Base-by-base conservation (phyloP, 257 asterid species). In the Capsicum chinense region DNA sequence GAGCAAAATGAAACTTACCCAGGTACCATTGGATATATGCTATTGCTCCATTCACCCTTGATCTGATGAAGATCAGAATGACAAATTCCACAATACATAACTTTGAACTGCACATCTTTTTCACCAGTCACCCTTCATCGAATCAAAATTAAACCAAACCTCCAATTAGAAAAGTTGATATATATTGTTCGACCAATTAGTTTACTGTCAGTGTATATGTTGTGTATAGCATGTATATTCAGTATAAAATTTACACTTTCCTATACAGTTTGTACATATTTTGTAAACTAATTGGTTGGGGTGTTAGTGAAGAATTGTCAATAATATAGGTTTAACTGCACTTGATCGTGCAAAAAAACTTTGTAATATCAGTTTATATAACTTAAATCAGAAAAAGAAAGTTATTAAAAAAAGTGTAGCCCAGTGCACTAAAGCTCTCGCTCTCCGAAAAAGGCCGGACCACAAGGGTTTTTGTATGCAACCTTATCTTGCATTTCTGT, bases 11-110 rank as follows among this genome's bases (percentile, higher is more conserved):
- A 58, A 73, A 69, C 83, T 42, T 67, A 87, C 89, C 90, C 90
- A 1, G 88, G 88, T 6, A 87, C 83, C 14, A 87, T 12, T 7
- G 88, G 86, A 37, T 85, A 87, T 26, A 14, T 42, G 4, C 85
- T 66, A 14, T 16, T 13, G 54, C 86, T 83, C 86, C 86, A 83
- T 0, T 87, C 88, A 60, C 85, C 69, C 84, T 67, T 85, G 59
- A 79, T 33, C 54, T 26, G 58, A 56, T 86, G 87, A 73, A 86
- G 84, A 76, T 87, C 88, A 3, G 88, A 58, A 67, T 87, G 88
- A 60, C 88, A 87, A 12, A 87, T 70, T 21, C 89, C 89, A 67
- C 67, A 66, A 11, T 83, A 85, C 81, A 85, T 8, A 3, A 87
- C 84, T 67, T 87, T 87, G 68, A 87, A 69, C 15, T 68, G 85